Base-by-base conservation (phyloP, 73 alveolate species). In the Diophrys sp. region DNA sequence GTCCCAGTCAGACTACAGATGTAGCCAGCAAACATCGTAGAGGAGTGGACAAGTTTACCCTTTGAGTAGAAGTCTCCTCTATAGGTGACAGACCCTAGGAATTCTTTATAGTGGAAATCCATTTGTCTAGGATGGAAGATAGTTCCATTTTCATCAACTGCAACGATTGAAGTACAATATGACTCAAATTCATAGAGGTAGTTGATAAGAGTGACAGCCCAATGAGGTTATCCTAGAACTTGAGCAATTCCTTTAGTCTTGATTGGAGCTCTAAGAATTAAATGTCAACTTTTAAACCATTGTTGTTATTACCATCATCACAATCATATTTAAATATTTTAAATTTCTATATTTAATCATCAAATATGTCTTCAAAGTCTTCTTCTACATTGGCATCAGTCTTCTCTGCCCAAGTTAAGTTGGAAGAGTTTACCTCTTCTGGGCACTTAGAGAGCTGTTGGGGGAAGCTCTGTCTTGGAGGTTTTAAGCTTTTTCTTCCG, bases 141-240 rank as follows among this genome's bases (percentile, higher is more conserved):
- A 11, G 76, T 73, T 8, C 91, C 91, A 70, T 77, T 71, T 5
- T 67, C 27, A 74, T 74, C 62, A 23, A 66, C 23, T 18, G 87
- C 91, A 0, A 83, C 87, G 23, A 83, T 78, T 2, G 91, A 83
- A 1, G 91, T 83, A 67, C 91, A 83, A 67, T 28, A 75, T 1
- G 87, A 54, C 0, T 67, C 34, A 69, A 77, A 83, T 53, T 83
- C 91, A 28, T 68, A 68, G 2, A 31, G 54, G 29, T 68, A 68
- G 2, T 68, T 25, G 2, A 68, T 27, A 1, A 68, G 5, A 11
- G 62, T 44, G 18, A 44, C 62, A 11, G 5, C 18, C 62, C 62
- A 44, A 44, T 44, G 62, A 44, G 62, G 18, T 11, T 11, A 11
- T 44, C 18, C 62, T 44, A 44, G 62, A 18, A 44, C 62, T 11